phyloP scores from a whole-genome alignment of 1,284 basidiomycete species.

The Cryptococcus sp. region DNA sequence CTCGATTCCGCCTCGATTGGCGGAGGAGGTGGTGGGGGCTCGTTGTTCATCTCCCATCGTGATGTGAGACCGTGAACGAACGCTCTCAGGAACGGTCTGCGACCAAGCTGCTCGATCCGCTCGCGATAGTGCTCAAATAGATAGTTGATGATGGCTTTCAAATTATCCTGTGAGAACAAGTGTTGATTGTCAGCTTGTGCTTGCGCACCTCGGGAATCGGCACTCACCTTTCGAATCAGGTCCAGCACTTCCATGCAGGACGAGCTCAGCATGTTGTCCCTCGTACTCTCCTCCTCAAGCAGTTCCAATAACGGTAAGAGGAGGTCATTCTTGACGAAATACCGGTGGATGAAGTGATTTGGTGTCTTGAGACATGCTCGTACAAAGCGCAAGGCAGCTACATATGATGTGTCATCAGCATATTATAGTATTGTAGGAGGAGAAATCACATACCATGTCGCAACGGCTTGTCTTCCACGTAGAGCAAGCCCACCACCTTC shows the following conservation, averaged over 20 bases:
- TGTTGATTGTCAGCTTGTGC: not conserved
- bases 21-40: constrained; percentile 64
- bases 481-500: constrained; percentile 75
- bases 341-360: constrained; percentile 81
- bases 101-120: constrained; percentile 67
- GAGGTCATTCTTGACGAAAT: constrained; percentile 82
- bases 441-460: constrained; percentile 66
- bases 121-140: constrained; percentile 77
- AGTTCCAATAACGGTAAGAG: constrained; percentile 80
- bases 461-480: constrained; percentile 84
- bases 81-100: constrained; percentile 47
- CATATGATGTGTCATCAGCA: constrained; percentile 12
- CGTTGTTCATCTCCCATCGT: constrained; percentile 89
- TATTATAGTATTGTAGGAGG: not conserved
- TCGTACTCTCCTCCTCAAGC: constrained; percentile 73
- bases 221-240: constrained; percentile 73
- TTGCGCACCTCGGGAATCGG: not conserved
- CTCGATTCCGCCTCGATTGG: constrained; percentile 58
- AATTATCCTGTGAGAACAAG: constrained; percentile 67
- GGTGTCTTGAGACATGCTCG: constrained; percentile 79
- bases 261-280: constrained; percentile 90
- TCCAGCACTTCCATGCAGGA: constrained; percentile 97
- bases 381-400: constrained; percentile 89
- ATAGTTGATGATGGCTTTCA: constrained; percentile 79
- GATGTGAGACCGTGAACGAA: constrained; percentile 62